These are phyloP conservation scores for Neofusicoccum parvum DNA, from an alignment of 2,329 filamentous ascomycete species.

Conservation along the genomic window DNA sequence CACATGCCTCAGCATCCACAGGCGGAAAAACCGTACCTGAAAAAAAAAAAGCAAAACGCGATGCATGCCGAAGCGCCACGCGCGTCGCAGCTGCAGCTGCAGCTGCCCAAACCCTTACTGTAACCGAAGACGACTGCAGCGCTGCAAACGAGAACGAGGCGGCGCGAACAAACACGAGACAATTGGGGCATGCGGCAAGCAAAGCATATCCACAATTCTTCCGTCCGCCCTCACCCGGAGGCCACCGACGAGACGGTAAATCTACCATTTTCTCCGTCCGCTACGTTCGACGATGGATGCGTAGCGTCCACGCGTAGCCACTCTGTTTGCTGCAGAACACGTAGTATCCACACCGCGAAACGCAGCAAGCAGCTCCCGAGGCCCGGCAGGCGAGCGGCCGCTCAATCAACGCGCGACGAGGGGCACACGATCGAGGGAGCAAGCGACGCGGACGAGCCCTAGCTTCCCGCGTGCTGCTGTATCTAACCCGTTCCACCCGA, in stretches of 20 bases:
- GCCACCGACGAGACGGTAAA: background rate
- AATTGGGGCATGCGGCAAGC: background rate
- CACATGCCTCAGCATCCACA: background rate
- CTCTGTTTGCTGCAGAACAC: no score
- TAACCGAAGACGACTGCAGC: background rate
- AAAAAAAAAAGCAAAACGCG: background rate
- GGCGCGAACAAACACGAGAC: background rate
- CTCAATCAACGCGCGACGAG: background rate
- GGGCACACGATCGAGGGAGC: background rate
- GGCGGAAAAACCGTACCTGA: background rate
- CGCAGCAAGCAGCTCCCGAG: no score
- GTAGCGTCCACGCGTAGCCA: no score
- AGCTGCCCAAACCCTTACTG: no score
- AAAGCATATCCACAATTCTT: constrained; percentile 8
- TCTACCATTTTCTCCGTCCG: background rate
- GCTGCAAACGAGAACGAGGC: background rate
- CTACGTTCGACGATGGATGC: constrained; percentile 5
- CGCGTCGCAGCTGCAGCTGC: no score
- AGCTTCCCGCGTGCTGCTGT: background rate
- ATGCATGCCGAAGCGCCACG: no score
- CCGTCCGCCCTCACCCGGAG: background rate
- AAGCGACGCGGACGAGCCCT: background rate
- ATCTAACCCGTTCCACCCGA: background rate
- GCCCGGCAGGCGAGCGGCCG: no score
- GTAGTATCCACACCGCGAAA: no score